Percentiles rank a stretch among this genome's conserved stretches.
These are phyloP conservation scores for Prillingera fragicola DNA, from an alignment of 1,284 basidiomycete species.

Conservation along the genomic window DNA sequence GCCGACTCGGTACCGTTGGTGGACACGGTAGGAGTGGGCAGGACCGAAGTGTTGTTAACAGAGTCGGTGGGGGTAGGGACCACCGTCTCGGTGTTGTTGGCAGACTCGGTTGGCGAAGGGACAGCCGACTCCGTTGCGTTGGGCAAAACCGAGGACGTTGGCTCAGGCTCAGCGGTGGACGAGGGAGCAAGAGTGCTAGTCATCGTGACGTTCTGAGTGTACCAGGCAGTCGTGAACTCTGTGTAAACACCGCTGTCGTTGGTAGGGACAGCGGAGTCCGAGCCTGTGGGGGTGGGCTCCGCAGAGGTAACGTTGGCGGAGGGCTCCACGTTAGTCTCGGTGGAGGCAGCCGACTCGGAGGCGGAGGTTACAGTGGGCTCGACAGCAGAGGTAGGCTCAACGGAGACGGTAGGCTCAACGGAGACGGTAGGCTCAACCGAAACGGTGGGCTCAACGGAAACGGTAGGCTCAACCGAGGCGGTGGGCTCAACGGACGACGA, in stretches of 20 bases:
- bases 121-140: background rate
- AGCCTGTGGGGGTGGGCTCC: background rate
- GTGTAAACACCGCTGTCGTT: constrained; percentile 38
- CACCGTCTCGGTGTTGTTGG: constrained; percentile 4
- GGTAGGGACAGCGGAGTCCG: constrained; percentile 13
- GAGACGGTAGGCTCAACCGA: background rate
- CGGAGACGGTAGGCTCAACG: background rate
- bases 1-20: too few relatives aligned
- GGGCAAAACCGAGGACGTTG: constrained; percentile 3
- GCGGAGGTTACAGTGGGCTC: background rate
- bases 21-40: constrained; percentile 5
- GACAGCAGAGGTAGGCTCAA: background rate
- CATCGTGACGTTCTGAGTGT: constrained; percentile 34
- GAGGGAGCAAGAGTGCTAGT: constrained; percentile 18
- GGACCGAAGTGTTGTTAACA: constrained; percentile 1
- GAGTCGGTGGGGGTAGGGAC: constrained; percentile 6
- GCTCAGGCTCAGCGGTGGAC: constrained; percentile 1
- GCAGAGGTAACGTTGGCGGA: background rate
- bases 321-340: background rate
- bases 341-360: background rate
- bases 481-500: background rate
- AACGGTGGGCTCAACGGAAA: background rate
- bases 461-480: background rate
- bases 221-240: constrained; percentile 29
- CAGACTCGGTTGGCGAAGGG: background rate